Base-by-base conservation (phyloP, 1,284 basidiomycete species). In the Cryptococcus wingfieldii region DNA sequence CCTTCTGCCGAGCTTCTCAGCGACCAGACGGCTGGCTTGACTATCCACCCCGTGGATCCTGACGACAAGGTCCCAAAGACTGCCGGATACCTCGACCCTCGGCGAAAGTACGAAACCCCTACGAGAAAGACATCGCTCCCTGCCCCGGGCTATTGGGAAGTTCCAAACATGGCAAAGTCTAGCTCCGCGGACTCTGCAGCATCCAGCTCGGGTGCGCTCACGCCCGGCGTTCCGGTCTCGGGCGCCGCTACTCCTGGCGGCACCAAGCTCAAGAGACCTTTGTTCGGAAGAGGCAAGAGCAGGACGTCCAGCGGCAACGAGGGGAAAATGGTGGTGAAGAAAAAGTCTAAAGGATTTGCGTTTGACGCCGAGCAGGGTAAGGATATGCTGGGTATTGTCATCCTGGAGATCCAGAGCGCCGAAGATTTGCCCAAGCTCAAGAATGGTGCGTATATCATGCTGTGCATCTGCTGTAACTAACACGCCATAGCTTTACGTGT, bases 341-440 rank as follows among this genome's bases (percentile, higher is more conserved):
- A 68, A 62, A 56, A 61, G 41, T 46, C 59, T 61, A 54, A 76
- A 27, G 78, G 79, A 37, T 91, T 82, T 75, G 86, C 86, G 66
- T 85, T 91, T 65, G 83, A 83, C 38, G 81, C 85, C 1, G 81
- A 71, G 50, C 68, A 70, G 49, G 74, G 76, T 19, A 81, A 84
- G 55, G 93, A 96, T 68, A 87, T 97, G 45, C 78, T 96, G 3
- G 95, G 96, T 1, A 92, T 98, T 58, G 93, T 96, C 47, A 90
- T 96, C 85, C 76, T 94, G 58, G 82, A 83, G 67, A 82, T 89
- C 57, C 78, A 82, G 50, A 69, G 84, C 28, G 95, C 93, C 2
- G 81, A 80, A 16, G 90, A 96, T 73, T 78, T 98, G 55, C 95
- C 95, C 0, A 83, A 83, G 65, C 80, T 94, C 67, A 88, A 86